Percentiles rank a stretch among this genome's conserved stretches.
Conservation (phyloP, 805 yeast species). For the Barnettozyma vustinii region DNA sequence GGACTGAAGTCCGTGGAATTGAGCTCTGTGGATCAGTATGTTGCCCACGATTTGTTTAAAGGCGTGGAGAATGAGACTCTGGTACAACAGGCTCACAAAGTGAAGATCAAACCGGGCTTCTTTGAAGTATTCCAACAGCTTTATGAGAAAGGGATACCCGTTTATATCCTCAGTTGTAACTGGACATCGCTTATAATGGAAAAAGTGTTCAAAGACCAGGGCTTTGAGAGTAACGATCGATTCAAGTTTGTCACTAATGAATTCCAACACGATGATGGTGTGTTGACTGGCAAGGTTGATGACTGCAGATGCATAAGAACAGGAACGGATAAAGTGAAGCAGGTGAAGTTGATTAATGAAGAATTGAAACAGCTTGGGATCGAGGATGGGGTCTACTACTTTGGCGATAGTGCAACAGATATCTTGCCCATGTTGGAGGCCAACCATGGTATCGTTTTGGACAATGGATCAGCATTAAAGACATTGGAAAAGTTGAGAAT, state of each 20-base stretch:
- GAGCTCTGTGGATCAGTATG: conserved; percentile 41
- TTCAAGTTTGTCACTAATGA: conserved; percentile 45
- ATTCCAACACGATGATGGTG: conserved; percentile 31
- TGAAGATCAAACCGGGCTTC: conserved; percentile 64
- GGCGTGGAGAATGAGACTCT: conserved; percentile 34
- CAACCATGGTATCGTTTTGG: conserved; percentile 42
- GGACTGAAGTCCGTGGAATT: conserved; percentile 42
- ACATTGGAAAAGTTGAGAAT: conserved; percentile 23
- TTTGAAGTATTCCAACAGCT: conserved; percentile 42
- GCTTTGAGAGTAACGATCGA: conserved; percentile 16
- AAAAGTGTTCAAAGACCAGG: conserved; percentile 23
- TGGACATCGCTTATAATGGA: conserved; percentile 52
- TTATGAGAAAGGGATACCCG: conserved; percentile 26
- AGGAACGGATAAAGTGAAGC: conserved; percentile 44
- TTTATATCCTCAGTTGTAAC: conserved; percentile 50
- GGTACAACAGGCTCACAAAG: conserved; percentile 29
- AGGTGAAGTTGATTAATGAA: conserved; percentile 18
- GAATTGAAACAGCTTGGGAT: conserved; percentile 14
- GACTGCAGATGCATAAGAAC: conserved; percentile 37
- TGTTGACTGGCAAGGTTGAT: conserved; percentile 24
- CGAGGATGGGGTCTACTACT: conserved; percentile 32
- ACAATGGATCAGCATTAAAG: conserved; percentile 31
- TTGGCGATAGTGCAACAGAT: conserved; percentile 65
- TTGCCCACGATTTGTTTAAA: conserved; percentile 33
- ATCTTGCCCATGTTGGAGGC: conserved; percentile 43